phyloP scores from a whole-genome alignment of 371 early-diverging fungal genomes.

The Mucor piriformis region DNA sequence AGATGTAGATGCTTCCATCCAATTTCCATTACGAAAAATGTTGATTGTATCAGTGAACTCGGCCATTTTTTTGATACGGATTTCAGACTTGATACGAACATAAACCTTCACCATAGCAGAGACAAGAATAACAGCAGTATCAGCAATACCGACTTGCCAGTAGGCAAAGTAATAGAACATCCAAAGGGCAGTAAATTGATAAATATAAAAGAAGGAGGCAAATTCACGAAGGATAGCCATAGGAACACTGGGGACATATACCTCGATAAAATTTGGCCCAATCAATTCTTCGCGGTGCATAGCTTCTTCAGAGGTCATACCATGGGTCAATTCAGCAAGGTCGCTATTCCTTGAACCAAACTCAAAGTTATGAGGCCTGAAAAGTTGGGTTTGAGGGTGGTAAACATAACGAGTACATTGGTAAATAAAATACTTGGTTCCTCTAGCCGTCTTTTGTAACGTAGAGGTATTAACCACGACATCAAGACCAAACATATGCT shows the following conservation, averaged over 20 bases:
- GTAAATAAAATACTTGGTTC: slow-evolving; percentile 68
- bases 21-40: slow-evolving; percentile 56
- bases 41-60: slow-evolving; percentile 54
- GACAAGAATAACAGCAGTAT: slow-evolving; percentile 68
- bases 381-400: slow-evolving; percentile 33
- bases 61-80: slow-evolving; percentile 71
- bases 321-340: slow-evolving; percentile 48
- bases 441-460: slow-evolving; percentile 52
- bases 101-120: slow-evolving; percentile 74
- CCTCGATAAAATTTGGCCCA: slow-evolving; percentile 75
- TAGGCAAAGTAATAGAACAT: slow-evolving; percentile 77
- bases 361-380: slow-evolving; percentile 59
- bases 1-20: slow-evolving; percentile 53
- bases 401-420: slow-evolving; percentile 74
- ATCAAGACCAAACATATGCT: slow-evolving; percentile 35
- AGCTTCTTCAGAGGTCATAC: slow-evolving; percentile 64
- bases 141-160: slow-evolving; percentile 76
- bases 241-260: slow-evolving; percentile 58
- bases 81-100: slow-evolving; percentile 64
- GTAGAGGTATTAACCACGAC: slow-evolving; percentile 43
- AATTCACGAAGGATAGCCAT: slow-evolving; percentile 68
- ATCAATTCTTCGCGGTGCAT: slow-evolving; percentile 57
- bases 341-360: slow-evolving; percentile 55
- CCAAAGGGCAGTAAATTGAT: slow-evolving; percentile 76
- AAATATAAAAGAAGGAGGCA: slow-evolving; percentile 77